A percentile compares a stretch with the other conserved stretches of the same genome.
These are phyloP conservation scores for Penicillium taxi DNA, from an alignment of 495 filamentous ascomycete genomes.

Conservation along the genomic window DNA sequence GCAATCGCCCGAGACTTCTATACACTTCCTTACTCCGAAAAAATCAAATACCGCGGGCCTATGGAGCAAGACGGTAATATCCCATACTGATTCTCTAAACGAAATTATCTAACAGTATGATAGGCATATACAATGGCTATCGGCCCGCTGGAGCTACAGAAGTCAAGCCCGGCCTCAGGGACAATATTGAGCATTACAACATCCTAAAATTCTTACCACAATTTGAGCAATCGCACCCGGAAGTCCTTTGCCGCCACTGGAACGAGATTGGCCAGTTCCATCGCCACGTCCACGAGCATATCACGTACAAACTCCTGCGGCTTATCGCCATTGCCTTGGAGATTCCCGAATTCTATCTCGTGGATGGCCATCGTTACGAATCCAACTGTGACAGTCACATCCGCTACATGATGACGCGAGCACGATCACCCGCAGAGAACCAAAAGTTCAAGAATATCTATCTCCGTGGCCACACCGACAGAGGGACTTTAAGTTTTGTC, in stretches of 20 bases:
- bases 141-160: conserved; percentile 19
- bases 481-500: conserved; percentile 44
- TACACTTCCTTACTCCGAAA: conserved; percentile 42
- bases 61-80: conserved; percentile 36
- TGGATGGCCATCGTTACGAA: conserved; percentile 42
- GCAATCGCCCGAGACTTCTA: conserved; percentile 43
- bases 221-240: conserved; percentile 36
- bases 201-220: conserved; percentile 44
- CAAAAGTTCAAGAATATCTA: conserved; percentile 33
- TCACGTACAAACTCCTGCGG: conserved; percentile 38
- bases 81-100: no score
- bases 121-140: conserved; percentile 39
- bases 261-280: conserved; percentile 43
- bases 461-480: conserved; percentile 46
- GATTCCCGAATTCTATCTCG: conserved; percentile 44
- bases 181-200: conserved; percentile 50
- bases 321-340: conserved; percentile 47
- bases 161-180: conserved; percentile 25
- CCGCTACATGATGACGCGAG: conserved; percentile 48
- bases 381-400: conserved; percentile 39
- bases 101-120: no score
- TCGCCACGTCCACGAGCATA: conserved; percentile 38
- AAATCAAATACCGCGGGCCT: conserved; percentile 35
- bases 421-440: conserved; percentile 37
- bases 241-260: conserved; percentile 30